Evolutionary conservation across 2,329 filamentous ascomycete species (phyloP), one percentile per base, ranked within the genome.

Genomic region (Epichloe coenophiala): DNA sequence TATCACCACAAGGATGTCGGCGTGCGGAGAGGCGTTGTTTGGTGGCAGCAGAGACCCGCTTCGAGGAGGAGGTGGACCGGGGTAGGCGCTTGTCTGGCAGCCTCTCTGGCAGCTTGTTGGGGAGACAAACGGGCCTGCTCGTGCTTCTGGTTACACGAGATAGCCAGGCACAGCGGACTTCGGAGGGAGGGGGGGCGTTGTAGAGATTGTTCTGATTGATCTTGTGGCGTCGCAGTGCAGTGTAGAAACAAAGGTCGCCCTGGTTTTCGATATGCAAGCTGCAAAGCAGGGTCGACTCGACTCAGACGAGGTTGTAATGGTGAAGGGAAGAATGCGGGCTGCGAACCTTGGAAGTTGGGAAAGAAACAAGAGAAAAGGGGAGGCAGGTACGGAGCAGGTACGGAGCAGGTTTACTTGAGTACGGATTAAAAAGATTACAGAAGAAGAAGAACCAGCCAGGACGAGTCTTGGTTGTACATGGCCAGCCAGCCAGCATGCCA

Each of bases 41-140:
- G 23, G 43, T 19, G 41, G 49, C 42, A 31, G 27, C 27, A 27
- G 36, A 31, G 46, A 43, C 50, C 50, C 50, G 50, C 50, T 21
- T 27, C 39, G 43, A 42, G 21, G 46, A 45, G 37, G 37, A 46
- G 51, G 38, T 31, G 38, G 50, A 52, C 51, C 47, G 19, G 51
- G 51, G 47, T 47, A n/a, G 47, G 51, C 51, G 51, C 51, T 52
- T 52, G 51, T 50, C 39, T 47, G 44, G 17, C 17, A 17, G 17
- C 17, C 2, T 17, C 2, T 17, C 17, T 17, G 17, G 38, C 36
- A 21, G 27, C 19, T 45, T 47, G 38, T 50, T 46, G 47, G 38
- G 51, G 36, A 40, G 19, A 38, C 12, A 36, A 46, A 35, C 37
- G 38, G 49, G 49, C 43, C 37, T 39, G 36, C 41, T 46, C 46